Evolutionary conservation across 805 yeast genomes (phyloP).

Genomic region (Candida hispaniensis): DNA sequence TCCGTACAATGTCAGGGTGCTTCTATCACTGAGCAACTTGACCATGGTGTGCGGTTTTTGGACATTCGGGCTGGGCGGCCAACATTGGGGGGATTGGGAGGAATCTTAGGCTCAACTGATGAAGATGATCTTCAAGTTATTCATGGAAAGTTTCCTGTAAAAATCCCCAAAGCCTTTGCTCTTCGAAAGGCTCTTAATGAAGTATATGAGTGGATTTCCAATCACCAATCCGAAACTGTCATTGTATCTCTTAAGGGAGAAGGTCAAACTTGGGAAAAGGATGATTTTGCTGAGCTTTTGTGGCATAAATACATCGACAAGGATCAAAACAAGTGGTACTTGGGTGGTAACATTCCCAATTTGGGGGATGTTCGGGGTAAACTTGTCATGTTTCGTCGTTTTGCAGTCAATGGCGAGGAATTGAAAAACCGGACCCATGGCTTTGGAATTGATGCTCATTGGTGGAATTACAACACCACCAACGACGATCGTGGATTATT

Average conservation of each 20-base stretch:
- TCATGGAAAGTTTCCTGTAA: slow-evolving; percentile 70
- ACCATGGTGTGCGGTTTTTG: slow-evolving; percentile 64
- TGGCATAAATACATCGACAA: slow-evolving; percentile 47
- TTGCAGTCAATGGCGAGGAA: slow-evolving; percentile 38
- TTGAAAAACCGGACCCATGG: slow-evolving; percentile 31
- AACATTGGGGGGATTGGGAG: slow-evolving; percentile 40
- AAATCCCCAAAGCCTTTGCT: slow-evolving; percentile 44
- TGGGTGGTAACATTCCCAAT: slow-evolving; percentile 45
- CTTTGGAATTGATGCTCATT: slow-evolving; percentile 57
- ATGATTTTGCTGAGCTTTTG: slow-evolving; percentile 53
- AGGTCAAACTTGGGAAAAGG: slow-evolving; percentile 59
- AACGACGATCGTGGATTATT: slow-evolving; percentile 53
- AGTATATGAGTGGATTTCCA: slow-evolving; percentile 45
- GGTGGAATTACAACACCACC: slow-evolving; percentile 56
- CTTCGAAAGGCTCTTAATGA: slow-evolving; percentile 45
- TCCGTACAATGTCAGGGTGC: slow-evolving; percentile 68
- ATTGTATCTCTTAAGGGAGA: slow-evolving; percentile 64
- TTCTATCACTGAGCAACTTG: slow-evolving; percentile 48
- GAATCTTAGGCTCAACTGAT: slow-evolving; percentile 18
- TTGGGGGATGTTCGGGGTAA: slow-evolving; percentile 59
- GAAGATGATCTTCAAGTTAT: slow-evolving; percentile 49
- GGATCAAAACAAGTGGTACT: slow-evolving; percentile 48
- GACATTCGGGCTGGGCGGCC: slow-evolving; percentile 57
- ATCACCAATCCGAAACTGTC: slow-evolving; percentile 48
- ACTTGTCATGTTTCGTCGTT: slow-evolving; percentile 54